Evolutionary conservation across 345 rosid species (phyloP), one percentile per base, ranked within the genome.

Genomic region (Citrus medica): DNA sequence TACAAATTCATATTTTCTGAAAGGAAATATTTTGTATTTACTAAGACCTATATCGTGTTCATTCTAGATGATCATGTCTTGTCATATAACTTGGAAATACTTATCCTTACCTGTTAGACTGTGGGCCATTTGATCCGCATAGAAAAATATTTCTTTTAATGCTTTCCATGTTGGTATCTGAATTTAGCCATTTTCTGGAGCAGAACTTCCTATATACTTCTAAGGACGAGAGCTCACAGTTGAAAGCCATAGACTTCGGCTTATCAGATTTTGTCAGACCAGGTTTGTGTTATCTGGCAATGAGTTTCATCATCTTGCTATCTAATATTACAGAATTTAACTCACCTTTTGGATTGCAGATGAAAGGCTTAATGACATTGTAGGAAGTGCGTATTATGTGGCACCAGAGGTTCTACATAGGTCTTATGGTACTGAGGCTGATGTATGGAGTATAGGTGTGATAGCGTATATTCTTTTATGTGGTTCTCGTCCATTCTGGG

Each of bases 401-500:
- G 98, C 98, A 69, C 99, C 99, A 37, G 99, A 96, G 90, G 99
- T 96, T 81, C 89, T 96, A 63, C 97, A 92, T 79, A 90, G 98
- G 86, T 91, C 95, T 78, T 96, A 96, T 80, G 83, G 86, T 83
- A 88, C 97, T 6, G 99, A 96, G 83, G 99, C 99, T 7, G 99
- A 96, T 89, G 97, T 92, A 28, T 96, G 99, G 99, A 96, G 99
- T 80, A 71, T 93, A 62, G 99, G 99, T n/a, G 98, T 96, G 22
- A 92, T 96, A 71, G 90, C 97, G 22, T 96, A 94, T 83, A 96
- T 96, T 86, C 98, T 96, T 16, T 79, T 96, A 76, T 90, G 99
- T 60, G 98, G 99, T 61, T 90, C 98, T 83, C 94, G 99, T 77
- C 99, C 99, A 64, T 96, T 96, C 84, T 96, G 98, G 99, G 97